Percentiles rank a stretch among this genome's conserved stretches.
phyloP scores from a whole-genome alignment of 2,329 filamentous ascomycete genomes.

The Pseudovirgaria hyperparasitica region DNA sequence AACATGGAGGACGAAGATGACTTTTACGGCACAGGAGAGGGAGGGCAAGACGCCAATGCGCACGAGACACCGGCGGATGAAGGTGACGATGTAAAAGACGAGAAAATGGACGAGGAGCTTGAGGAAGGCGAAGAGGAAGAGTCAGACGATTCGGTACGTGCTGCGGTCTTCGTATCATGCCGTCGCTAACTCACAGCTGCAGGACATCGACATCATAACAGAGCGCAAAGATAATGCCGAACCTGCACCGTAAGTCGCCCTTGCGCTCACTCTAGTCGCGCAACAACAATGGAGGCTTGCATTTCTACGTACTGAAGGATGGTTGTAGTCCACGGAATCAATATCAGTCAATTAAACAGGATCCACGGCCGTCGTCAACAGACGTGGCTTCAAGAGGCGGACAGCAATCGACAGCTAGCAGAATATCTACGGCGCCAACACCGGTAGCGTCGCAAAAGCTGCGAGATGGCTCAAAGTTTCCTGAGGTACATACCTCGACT shows the following conservation, averaged over 20 bases:
- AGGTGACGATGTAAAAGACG: constrained; percentile 22
- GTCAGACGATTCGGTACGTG: constrained; percentile 29
- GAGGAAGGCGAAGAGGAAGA: constrained; percentile 33
- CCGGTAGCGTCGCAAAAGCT: constrained; percentile 1
- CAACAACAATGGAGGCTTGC: too few species aligned
- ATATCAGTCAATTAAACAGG: too few species aligned
- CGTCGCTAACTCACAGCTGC: constrained; percentile 14
- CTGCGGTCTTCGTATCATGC: too few species aligned
- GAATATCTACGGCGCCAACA: too few species aligned
- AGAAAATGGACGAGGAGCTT: constrained; percentile 32
- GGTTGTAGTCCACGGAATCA: too few species aligned
- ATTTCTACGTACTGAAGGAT: too few species aligned
- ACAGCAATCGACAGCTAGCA: too few species aligned
- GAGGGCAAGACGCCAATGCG: constrained; percentile 4
- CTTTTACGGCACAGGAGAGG: constrained; percentile 32
- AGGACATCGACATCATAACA: constrained; percentile 42
- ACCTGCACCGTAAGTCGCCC: constrained; percentile 17
- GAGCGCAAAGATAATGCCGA: constrained; percentile 31
- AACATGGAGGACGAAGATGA: constrained; percentile 40
- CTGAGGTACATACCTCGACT: constrained; percentile 58
- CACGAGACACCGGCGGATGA: constrained; percentile 11
- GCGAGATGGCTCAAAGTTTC: constrained; percentile 46
- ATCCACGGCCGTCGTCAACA: too few species aligned
- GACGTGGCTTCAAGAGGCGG: too few species aligned
- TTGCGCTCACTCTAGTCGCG: neutral